These are phyloP conservation scores for Infundibulicybe gibba DNA, from an alignment of 768 basidiomycete species.

Conservation along the genomic window DNA sequence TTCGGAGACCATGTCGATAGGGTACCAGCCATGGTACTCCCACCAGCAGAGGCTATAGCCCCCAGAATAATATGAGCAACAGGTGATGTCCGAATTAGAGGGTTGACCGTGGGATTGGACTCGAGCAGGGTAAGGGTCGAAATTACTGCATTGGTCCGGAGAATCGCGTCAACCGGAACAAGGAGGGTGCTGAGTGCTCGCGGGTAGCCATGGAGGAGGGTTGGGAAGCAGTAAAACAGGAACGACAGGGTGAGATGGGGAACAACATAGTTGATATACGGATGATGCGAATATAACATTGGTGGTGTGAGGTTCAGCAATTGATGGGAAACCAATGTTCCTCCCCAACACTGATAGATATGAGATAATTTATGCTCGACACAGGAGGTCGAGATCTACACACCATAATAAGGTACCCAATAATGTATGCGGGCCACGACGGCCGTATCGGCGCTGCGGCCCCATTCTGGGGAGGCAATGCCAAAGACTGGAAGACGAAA, in stretches of 20 bases:
- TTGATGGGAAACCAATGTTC: conserved; percentile 37
- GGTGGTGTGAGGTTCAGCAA: conserved; percentile 43
- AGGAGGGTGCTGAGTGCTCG: conserved; percentile 36
- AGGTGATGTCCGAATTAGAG: conserved; percentile 31
- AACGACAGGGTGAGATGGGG: conserved; percentile 42
- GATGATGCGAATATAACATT: conserved; percentile 38
- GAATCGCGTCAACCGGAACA: conserved; percentile 48
- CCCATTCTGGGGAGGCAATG: conserved; percentile 8
- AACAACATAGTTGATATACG: conserved; percentile 44
- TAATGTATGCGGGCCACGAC: conserved; percentile 40
- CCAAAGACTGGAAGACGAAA: conserved; percentile 37
- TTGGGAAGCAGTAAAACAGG: conserved; percentile 34
- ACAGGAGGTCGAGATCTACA: neutral
- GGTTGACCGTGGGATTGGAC: conserved; percentile 19
- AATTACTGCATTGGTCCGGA: conserved; percentile 39
- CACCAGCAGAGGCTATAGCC: conserved; percentile 42
- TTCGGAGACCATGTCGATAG: conserved; percentile 37
- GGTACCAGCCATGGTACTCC: conserved; percentile 40
- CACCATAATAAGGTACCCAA: conserved; percentile 46
- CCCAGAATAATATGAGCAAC: conserved; percentile 46
- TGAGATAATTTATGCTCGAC: neutral
- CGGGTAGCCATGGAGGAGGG: conserved; percentile 10
- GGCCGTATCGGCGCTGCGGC: conserved; percentile 14
- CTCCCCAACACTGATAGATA: conserved; percentile 35
- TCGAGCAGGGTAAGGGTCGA: conserved; percentile 30